Base-by-base conservation (phyloP, 2,329 filamentous ascomycete genomes). In the Pestalotiopsis sp. region DNA sequence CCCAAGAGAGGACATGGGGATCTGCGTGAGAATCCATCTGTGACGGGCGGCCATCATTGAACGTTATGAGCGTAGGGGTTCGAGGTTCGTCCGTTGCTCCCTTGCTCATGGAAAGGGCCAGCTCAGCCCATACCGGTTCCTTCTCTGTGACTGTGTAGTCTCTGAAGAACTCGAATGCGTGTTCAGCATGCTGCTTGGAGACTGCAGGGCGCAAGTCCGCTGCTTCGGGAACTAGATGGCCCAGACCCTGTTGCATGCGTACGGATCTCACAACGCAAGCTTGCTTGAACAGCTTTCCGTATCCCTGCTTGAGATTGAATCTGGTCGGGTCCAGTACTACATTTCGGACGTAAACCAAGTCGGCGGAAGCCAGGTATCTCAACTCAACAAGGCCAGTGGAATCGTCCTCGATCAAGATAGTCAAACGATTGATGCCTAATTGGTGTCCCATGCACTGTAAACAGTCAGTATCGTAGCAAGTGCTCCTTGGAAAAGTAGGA, bases 301-400 rank as follows among this genome's bases (percentile, higher is more conserved):
- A 68, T 36, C 11, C 36, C 13, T 25, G 3, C n/a, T 66, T 39
- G 14, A 65, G 13, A 3, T n/a, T 3, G 38, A 20, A 62, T 20
- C 58, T 66, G 1, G 45, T 63, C n/a, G 59, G 65, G 41, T 69
- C 67, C 3, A 69, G 25, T 7, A 70, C 14, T 11, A 68, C 38
- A 20, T 5, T 67, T 14, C 20, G 45, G 4, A 68, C 13, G 13
- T 67, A 63, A 12, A 27, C 25, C 27, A 57, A 23, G 25, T 67
- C 31, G 39, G 62, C 7, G 14, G 69, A 64, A 45, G 41, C 65
- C 56, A 70, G 4, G 38, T 69, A 69, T 14, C 69, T 65, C 13
- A 69, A 14, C 57, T 68, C 69, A 38, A 57, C 38, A 49, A 64
- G 17, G n/a, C 38, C n/a, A 56, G 31, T 36, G 12, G 45, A 38